Base-by-base conservation (phyloP, 2,329 filamentous ascomycete genomes). In the Neophaeococcomyces aloes region DNA sequence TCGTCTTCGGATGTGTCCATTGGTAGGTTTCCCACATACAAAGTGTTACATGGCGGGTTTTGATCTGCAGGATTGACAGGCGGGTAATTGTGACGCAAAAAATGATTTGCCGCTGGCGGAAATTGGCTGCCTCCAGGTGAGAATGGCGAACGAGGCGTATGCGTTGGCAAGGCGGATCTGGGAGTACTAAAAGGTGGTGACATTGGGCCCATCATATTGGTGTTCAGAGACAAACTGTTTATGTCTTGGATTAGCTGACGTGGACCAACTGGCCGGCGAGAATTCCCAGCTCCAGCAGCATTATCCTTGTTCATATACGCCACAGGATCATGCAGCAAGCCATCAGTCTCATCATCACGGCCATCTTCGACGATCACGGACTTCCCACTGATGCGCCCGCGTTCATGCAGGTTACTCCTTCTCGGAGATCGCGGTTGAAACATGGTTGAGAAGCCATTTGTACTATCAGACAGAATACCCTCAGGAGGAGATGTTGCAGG, bases 1-100 rank as follows among this genome's bases (percentile, higher is more conserved):
- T 96, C 91, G 59, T 96, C 89, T 58, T 98, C 91, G 0, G 85
- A 89, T 0, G 88, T 93, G 59, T 94, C 85, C 45, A 88, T 78
- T 0, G 89, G 91, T 33, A 98, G 69, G 57, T 98, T 96, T n/a
- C 91, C 89, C 15, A 98, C 89, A 58, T 98, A 96, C 5, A 98
- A 72, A 0, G 91, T 98, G 60, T 98, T 96, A 73, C 91, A 96
- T 0, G 91, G 91, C 1, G 89, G 89, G 56, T 96, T 95, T 63
- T 95, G 85, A 58, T 98, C 89, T 10, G 89, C 88, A 0, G 88
- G 89, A 54, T 96, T 96, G 48, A 86, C 84, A 0, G 88, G 83
- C 11, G 89, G 89, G 49, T 86, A 84, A 48, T 80, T 81, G 50
- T 78, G 77, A n/a, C 66, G 56, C 70, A 74, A 50, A 53, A 75